These are phyloP conservation scores for Hevea brasiliensis DNA, from an alignment of 345 rosid genomes.

Conservation along the genomic window DNA sequence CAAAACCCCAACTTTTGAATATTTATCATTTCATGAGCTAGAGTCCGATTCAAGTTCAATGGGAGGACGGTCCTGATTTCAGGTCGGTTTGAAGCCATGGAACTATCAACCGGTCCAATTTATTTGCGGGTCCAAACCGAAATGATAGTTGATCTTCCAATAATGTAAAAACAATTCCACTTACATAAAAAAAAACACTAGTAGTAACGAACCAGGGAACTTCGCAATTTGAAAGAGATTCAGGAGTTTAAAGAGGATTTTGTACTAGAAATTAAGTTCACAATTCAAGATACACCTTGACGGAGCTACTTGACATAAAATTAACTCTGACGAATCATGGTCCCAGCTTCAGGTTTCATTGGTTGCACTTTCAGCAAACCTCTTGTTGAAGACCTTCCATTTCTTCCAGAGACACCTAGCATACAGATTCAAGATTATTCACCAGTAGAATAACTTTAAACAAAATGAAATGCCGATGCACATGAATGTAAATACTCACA, in stretches of 20 bases:
- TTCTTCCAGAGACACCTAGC: neutral
- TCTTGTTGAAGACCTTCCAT: neutral
- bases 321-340: neutral
- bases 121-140: too few relatives aligned
- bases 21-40: too few relatives aligned
- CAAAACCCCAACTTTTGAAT: too few relatives aligned
- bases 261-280: neutral
- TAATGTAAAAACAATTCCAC: neutral
- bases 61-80: too few relatives aligned
- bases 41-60: too few relatives aligned
- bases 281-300: neutral
- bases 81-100: too few relatives aligned
- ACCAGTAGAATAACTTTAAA: neutral
- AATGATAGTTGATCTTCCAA: neutral
- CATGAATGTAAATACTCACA: conserved; percentile 2
- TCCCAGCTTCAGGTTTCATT: neutral
- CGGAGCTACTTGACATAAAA: neutral
- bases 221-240: neutral
- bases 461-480: neutral
- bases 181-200: too few relatives aligned
- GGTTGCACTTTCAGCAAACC: neutral
- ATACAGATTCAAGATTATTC: neutral
- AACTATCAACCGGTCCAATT: too few relatives aligned
- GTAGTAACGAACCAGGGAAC: neutral
- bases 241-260: neutral